These are phyloP conservation scores for Amanita molliuscula DNA, from an alignment of 768 basidiomycete genomes.

Conservation along the genomic window DNA sequence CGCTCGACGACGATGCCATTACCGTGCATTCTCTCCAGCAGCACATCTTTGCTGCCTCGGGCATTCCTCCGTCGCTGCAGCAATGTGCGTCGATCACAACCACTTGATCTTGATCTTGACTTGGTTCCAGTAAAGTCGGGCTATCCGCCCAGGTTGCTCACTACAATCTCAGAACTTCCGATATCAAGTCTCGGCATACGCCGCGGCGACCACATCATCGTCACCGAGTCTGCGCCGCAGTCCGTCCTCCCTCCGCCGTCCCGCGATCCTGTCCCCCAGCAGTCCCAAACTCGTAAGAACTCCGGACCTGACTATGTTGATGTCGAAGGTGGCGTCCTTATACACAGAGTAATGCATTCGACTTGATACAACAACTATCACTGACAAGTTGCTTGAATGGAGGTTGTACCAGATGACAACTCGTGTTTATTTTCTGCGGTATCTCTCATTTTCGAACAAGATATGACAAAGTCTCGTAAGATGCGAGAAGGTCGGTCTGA, in stretches of 20 bases:
- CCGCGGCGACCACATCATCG: slow-evolving; percentile 80
- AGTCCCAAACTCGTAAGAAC: neutral
- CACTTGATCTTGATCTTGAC: slow-evolving; percentile 3
- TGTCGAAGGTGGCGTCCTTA: slow-evolving; percentile 51
- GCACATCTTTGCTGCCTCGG: slow-evolving; percentile 52
- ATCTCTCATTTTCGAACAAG: slow-evolving; percentile 79
- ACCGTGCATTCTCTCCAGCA: slow-evolving; percentile 72
- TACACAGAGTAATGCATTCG: slow-evolving; percentile 53
- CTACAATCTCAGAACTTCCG: slow-evolving; percentile 63
- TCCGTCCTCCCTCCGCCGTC: slow-evolving; percentile 6
- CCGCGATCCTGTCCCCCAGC: neutral
- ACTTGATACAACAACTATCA: neutral
- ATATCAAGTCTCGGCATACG: slow-evolving; percentile 68
- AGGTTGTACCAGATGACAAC: slow-evolving; percentile 96
- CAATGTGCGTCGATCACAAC: slow-evolving; percentile 42
- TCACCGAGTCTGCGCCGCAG: slow-evolving; percentile 31
- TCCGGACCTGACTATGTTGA: slow-evolving; percentile 44
- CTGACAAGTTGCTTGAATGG: slow-evolving; percentile 1
- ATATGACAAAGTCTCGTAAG: slow-evolving; percentile 53
- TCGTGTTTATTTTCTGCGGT: slow-evolving; percentile 88
- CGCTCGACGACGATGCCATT: slow-evolving; percentile 36
- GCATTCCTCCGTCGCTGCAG: slow-evolving; percentile 70
- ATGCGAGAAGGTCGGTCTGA: slow-evolving; percentile 60
- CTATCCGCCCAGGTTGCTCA: slow-evolving; percentile 73
- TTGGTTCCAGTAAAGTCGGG: slow-evolving; percentile 59